Evolutionary conservation across 805 yeast genomes (phyloP), one percentile per base, ranked within the genome.

Genomic region (Sugiyamaella mastotermitis): DNA sequence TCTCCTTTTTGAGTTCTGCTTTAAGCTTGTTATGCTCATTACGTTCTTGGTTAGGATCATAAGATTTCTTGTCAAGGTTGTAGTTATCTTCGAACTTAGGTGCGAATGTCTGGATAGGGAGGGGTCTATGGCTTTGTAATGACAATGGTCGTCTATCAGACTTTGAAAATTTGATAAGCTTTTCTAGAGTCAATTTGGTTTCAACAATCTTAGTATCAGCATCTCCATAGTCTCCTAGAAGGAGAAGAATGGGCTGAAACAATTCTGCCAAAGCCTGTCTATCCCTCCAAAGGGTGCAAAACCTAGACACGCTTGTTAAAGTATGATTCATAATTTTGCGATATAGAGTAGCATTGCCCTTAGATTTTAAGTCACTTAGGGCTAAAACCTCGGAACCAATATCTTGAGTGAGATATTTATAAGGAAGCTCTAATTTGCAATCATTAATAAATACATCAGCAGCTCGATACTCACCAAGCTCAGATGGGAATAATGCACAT

Each of bases 81-180:
- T 80, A 92, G 68, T 87, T 86, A 55, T 86, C 97, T 64, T 90
- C 97, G 58, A 82, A 92, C 62, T 83, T 80, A 48, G 99, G 99
- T 25, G 87, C 82, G 53, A 73, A 74, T 2, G 95, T 74, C 28
- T 87, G 80, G 54, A 92, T 83, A 3, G 95, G 83, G 40, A 92
- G 57, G 17, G 94, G 86, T 54, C 74, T 76, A 65, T 88, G 97
- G 5, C 74, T 65, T 64, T 92, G 99, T 46, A 92, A 69, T 11
- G 76, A 66, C 51, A 92, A 71, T 41, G 97, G 96, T 41, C 58
- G 65, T 43, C 83, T 74, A 35, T 70, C 76, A 26, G 69, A 65
- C 14, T 38, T 41, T 5, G 74, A 61, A 26, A 82, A 57, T 50
- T 74, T 80, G 18, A 56, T 57, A 24, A 80, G 55, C 42, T 77